phyloP scores from a whole-genome alignment of 1,284 basidiomycete species.

The Cryptococcus hybrid region DNA sequence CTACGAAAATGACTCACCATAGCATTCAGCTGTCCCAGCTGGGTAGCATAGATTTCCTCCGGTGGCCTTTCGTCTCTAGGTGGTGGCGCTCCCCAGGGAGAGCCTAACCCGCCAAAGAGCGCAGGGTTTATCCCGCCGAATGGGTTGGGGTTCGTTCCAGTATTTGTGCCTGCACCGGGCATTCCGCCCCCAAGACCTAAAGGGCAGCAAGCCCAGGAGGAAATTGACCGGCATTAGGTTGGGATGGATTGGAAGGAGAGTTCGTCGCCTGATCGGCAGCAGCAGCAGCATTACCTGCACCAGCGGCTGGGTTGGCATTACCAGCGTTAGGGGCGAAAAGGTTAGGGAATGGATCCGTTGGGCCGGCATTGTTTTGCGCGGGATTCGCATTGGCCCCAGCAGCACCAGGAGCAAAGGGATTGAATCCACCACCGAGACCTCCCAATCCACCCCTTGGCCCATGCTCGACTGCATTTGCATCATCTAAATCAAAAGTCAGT shows the following conservation, averaged over 20 bases:
- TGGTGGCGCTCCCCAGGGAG: conserved; percentile 30
- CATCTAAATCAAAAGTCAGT: conserved; percentile 55
- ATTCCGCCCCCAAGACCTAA: background rate
- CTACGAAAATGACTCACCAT: conserved; percentile 35
- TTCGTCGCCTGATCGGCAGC: background rate
- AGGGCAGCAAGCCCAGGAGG: background rate
- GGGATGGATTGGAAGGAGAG: too few species aligned
- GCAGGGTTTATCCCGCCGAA: conserved; percentile 49
- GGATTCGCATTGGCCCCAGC: conserved; percentile 20
- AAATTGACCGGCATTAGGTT: background rate
- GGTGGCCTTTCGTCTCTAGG: conserved; percentile 65
- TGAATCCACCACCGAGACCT: conserved; percentile 30
- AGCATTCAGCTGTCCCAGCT: conserved; percentile 56
- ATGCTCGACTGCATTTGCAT: conserved; percentile 65
- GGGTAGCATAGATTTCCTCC: conserved; percentile 84
- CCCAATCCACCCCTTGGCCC: conserved; percentile 34
- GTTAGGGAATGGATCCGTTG: conserved; percentile 43
- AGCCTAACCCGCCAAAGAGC: conserved; percentile 20
- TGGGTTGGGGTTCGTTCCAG: conserved; percentile 22
- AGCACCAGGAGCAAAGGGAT: conserved; percentile 27
- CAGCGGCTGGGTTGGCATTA: background rate
- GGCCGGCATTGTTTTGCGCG: conserved; percentile 18
- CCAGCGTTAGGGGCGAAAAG: conserved; percentile 13
- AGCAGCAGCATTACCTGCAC: background rate
- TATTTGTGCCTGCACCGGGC: conserved; percentile 16